These are phyloP conservation scores for Pythium aphanidermatum DNA, from an alignment of 352 stramenopile genomes.

Conservation along the genomic window DNA sequence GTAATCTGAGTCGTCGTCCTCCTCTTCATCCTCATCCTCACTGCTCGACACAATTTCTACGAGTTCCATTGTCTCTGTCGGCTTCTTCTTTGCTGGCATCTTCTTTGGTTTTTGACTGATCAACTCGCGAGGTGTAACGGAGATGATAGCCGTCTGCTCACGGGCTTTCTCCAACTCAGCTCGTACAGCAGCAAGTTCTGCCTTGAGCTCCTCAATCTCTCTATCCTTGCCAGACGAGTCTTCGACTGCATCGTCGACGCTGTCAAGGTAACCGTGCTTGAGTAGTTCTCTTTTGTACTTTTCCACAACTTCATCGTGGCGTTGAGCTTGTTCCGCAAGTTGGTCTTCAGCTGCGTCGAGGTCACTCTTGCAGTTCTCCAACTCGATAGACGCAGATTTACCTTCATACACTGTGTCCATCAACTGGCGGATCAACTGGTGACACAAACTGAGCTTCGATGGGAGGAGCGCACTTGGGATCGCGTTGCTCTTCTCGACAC, in stretches of 20 bases:
- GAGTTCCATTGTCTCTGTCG: slow-evolving; percentile 31
- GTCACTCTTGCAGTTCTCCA: slow-evolving; percentile 32
- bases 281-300: slow-evolving; percentile 23
- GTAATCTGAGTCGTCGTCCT: slow-evolving; percentile 62
- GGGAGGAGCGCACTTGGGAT: slow-evolving; percentile 39
- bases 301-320: slow-evolving; percentile 17
- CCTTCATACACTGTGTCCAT: slow-evolving; percentile 36
- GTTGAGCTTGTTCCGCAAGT: slow-evolving; percentile 21
- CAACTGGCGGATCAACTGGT: slow-evolving; percentile 47
- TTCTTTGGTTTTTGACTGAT: slow-evolving; percentile 24
- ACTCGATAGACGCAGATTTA: slow-evolving; percentile 25
- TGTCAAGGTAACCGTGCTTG: slow-evolving; percentile 13
- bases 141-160: neutral
- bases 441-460: slow-evolving; percentile 28
- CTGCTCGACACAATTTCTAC: slow-evolving; percentile 45
- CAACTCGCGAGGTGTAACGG: neutral
- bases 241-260: neutral
- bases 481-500: slow-evolving; percentile 40
- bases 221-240: neutral
- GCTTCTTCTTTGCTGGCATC: slow-evolving; percentile 26
- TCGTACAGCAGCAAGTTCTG: slow-evolving; percentile 19
- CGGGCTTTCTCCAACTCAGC: slow-evolving; percentile 14
- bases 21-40: slow-evolving; percentile 48
- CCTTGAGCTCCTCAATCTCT: slow-evolving; percentile 9
- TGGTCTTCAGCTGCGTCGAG: slow-evolving; percentile 26